Conservation (phyloP, 2,329 filamentous ascomycete genomes). For the Colletotrichum navitas region DNA sequence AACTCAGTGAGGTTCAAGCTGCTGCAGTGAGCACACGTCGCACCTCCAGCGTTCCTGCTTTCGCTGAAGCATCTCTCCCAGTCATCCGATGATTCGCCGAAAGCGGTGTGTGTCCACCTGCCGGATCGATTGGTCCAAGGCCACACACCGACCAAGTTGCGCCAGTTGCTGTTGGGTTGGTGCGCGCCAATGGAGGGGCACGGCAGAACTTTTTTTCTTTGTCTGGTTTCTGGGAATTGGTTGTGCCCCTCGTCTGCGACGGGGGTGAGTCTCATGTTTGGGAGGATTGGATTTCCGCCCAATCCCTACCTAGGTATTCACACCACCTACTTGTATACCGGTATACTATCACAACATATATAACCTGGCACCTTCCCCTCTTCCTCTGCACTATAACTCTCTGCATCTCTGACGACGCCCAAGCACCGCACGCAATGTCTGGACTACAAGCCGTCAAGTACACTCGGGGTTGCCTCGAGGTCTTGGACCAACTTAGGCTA, state of each 20-base stretch:
- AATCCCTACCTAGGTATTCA: neutral
- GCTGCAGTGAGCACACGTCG: constrained; percentile 18
- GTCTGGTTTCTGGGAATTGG: constrained; percentile 38
- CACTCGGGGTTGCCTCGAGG: constrained; percentile 76
- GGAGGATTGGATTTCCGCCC: neutral
- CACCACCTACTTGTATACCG: no score
- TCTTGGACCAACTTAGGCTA: constrained; percentile 86
- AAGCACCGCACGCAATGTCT: constrained; percentile 56
- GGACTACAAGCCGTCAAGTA: constrained; percentile 84
- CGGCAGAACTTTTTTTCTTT: constrained; percentile 45
- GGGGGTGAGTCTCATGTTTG: neutral
- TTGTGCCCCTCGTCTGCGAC: constrained; percentile 18
- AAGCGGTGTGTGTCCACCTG: constrained; percentile 25
- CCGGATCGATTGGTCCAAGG: constrained; percentile 24
- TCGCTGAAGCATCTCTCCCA: constrained; percentile 6
- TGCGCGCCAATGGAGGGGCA: constrained; percentile 41
- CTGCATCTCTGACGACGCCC: neutral
- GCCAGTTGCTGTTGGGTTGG: constrained; percentile 4
- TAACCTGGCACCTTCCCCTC: constrained; percentile 5
- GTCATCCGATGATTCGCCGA: constrained; percentile 24
- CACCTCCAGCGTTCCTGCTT: neutral
- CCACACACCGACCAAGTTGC: no score
- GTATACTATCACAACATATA: constrained; percentile 36
- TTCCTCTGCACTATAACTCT: neutral
- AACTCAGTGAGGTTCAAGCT: constrained; percentile 25